Percentiles rank a stretch among this genome's conserved stretches.
These are phyloP conservation scores for Thelonectria olida DNA, from an alignment of 2,329 filamentous ascomycete species.

Conservation along the genomic window DNA sequence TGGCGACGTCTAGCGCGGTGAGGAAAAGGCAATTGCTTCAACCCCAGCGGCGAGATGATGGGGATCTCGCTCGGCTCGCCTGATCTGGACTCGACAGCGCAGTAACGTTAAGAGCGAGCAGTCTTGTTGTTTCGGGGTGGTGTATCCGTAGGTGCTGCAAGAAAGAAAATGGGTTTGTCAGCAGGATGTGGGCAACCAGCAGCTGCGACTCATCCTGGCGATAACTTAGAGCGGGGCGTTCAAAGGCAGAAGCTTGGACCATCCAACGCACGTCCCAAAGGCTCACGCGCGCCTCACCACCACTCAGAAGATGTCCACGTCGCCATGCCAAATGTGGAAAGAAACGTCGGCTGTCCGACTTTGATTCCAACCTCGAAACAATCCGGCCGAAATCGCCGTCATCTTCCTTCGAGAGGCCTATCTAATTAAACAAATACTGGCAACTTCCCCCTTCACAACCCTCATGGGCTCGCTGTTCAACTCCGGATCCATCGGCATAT, in stretches of 20 bases:
- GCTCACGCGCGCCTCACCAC: background rate
- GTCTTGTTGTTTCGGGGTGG: background rate
- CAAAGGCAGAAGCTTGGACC: conserved; percentile 5
- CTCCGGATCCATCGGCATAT: background rate
- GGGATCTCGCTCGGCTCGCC: background rate
- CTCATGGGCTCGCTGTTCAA: background rate
- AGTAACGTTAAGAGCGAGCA: background rate
- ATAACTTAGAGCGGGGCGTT: conserved; percentile 6
- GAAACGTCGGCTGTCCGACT: too few relatives aligned
- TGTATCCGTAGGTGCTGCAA: conserved; percentile 12
- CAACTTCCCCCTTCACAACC: background rate
- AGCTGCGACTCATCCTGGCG: background rate
- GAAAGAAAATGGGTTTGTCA: conserved; percentile 39
- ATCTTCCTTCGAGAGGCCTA: background rate
- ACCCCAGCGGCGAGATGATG: background rate
- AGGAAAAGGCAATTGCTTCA: conserved; percentile 3
- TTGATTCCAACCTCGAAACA: too few relatives aligned
- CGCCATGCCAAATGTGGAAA: background rate
- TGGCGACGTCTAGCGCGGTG: background rate
- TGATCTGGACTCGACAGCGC: background rate
- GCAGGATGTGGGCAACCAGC: conserved; percentile 24
- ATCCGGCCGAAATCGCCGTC: too few relatives aligned
- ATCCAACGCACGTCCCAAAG: background rate
- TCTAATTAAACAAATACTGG: background rate
- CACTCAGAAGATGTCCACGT: too few relatives aligned